phyloP scores from a whole-genome alignment of 805 yeast species.

The Lipomyces orientalis region DNA sequence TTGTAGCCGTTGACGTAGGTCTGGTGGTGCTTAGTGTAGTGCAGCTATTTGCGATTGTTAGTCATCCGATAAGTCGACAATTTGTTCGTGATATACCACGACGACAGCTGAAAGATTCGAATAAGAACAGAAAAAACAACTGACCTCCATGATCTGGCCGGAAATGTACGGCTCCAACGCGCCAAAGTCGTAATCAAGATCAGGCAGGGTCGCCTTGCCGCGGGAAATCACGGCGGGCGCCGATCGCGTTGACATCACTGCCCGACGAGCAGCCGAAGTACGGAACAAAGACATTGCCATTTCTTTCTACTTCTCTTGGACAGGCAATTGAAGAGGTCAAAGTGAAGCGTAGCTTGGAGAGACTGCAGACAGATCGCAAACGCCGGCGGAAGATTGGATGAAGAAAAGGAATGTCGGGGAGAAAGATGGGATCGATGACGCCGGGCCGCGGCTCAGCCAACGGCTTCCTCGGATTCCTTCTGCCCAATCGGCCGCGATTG shows the following conservation, averaged over 20 bases:
- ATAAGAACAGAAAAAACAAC: background rate
- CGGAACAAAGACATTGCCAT: conserved; percentile 22
- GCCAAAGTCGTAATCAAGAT: conserved; percentile 79
- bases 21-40: conserved; percentile 90
- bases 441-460: background rate
- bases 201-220: conserved; percentile 62
- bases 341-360: background rate
- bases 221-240: conserved; percentile 17
- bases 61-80: background rate
- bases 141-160: conserved; percentile 73
- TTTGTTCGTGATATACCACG: background rate
- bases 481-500: background rate
- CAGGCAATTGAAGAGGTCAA: background rate
- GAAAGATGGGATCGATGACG: no score
- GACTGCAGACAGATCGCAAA: background rate
- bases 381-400: background rate
- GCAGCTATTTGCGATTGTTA: conserved; percentile 45
- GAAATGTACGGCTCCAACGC: conserved; percentile 87
- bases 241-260: conserved; percentile 17
- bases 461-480: background rate
- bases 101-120: background rate
- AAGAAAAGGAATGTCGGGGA: no score
- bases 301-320: background rate
- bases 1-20: conserved; percentile 88
- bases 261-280: conserved; percentile 22